Percentiles rank a stretch among this genome's conserved stretches.
These are phyloP conservation scores for Cutaneotrichosporon dermatis DNA, from an alignment of 1,284 basidiomycete species.

Conservation along the genomic window DNA sequence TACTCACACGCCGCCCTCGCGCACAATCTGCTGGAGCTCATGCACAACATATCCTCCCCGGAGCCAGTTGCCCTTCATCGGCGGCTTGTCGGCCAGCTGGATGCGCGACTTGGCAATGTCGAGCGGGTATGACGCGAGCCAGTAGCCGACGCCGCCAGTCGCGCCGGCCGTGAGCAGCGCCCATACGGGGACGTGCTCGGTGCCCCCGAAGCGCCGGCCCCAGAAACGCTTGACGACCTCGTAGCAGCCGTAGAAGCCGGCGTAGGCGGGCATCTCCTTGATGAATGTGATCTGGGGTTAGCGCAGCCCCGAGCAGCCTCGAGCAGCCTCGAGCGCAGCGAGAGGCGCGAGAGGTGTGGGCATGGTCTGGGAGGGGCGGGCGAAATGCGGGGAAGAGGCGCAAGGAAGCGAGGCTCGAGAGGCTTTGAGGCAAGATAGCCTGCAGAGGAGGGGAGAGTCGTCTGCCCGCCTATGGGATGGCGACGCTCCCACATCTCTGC, in stretches of 20 bases:
- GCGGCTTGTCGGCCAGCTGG: conserved; percentile 73
- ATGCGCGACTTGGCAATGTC: conserved; percentile 89
- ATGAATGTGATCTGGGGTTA: conserved; percentile 71
- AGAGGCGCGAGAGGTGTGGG: too few species aligned
- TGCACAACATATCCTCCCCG: conserved; percentile 63
- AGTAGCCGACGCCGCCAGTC: conserved; percentile 85
- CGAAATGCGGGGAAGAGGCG: too few species aligned
- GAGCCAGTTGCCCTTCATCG: conserved; percentile 61
- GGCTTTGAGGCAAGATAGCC: too few species aligned
- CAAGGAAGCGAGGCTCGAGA: too few species aligned
- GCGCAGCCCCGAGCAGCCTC: too few species aligned
- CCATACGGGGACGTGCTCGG: conserved; percentile 73
- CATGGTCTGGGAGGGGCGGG: too few species aligned
- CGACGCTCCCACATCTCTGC: too few species aligned
- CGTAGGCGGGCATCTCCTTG: conserved; percentile 91
- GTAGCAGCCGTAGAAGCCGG: conserved; percentile 71
- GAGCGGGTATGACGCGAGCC: conserved; percentile 87
- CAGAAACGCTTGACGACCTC: conserved; percentile 83
- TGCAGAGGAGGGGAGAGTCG: too few species aligned
- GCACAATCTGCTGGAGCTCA: conserved; percentile 65
- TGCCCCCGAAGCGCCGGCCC: conserved; percentile 24
- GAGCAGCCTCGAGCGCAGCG: too few species aligned
- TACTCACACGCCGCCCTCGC: conserved; percentile 66
- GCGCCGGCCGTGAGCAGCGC: conserved; percentile 79
- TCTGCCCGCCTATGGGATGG: too few species aligned